Evolutionary conservation across 352 stramenopile species (phyloP), one percentile per base, ranked within the genome.

Genomic region (Lagenidium sp.): DNA sequence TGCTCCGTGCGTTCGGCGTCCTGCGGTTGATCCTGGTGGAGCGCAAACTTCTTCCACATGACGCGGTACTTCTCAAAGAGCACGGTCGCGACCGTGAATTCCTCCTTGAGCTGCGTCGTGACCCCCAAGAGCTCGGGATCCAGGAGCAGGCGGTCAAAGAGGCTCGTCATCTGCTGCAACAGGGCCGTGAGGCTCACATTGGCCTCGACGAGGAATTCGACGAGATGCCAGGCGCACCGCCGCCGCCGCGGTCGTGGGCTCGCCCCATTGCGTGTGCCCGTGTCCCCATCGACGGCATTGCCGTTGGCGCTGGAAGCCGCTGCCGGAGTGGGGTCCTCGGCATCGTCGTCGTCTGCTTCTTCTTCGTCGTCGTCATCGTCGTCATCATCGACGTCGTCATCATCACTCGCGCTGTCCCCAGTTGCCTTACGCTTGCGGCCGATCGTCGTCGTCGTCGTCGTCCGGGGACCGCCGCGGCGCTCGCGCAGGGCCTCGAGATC

Each of bases 111-210:
- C 25, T 82, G 47, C 36, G 72, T 90, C 12, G 72, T 80, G 41
- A 82, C 67, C 13, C 68, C 55, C 28, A 90, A 49, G 16, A 91
- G 64, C 47, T 87, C 70, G 0, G 81, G 78, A 15, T 83, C 60
- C 38, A 94, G 50, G 37, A 91, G 48, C 25, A 94, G 44, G 4
- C 75, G 79, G 42, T 91, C 81, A 41, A 91, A 91, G 23, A 91
- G 68, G 50, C 72, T 85, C 40, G 78, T 79, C 18, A 90, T 63
- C 38, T 79, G 68, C 21, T 77, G 59, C 31, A 94, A 43, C 41
- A 94, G 90, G 32, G 63, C 58, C 22, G 62, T 62, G 20, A 91
- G 51, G 23, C 59, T 65, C 35, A 91, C 73, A 26, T 78, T 62
- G 6, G 68, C 60, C 21, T 83, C 42, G 19, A 65, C 40, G 29